phyloP scores from a whole-genome alignment of 257 asterid species.

The Fraxinus cuspidata region DNA sequence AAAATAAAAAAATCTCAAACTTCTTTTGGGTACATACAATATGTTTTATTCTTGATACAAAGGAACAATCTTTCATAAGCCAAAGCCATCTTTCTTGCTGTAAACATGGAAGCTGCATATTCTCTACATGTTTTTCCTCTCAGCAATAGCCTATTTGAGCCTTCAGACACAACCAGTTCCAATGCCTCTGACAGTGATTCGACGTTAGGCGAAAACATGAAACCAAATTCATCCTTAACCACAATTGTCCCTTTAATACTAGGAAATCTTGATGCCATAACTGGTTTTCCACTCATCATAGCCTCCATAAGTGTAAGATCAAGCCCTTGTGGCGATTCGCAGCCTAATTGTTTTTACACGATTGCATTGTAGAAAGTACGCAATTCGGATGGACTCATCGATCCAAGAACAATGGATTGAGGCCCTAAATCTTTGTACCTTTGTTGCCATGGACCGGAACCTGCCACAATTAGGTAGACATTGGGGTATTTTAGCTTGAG shows the following conservation, averaged over 20 bases:
- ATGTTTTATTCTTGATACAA: conserved; percentile 72
- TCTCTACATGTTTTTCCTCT: conserved; percentile 80
- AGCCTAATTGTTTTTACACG: too few relatives aligned
- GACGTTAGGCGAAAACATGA: conserved; percentile 83
- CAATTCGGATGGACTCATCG: conserved; percentile 63
- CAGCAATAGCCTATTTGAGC: conserved; percentile 50
- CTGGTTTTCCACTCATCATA: conserved; percentile 91
- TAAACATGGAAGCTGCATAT: conserved; percentile 77
- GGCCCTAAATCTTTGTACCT: conserved; percentile 73
- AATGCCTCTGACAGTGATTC: conserved; percentile 65
- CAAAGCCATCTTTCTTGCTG: conserved; percentile 85
- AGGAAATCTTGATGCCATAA: conserved; percentile 91
- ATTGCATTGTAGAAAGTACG: conserved; percentile 74
- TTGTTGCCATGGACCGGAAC: conserved; percentile 89
- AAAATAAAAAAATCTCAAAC: too few relatives aligned
- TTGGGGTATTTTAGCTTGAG: conserved; percentile 44
- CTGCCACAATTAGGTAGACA: conserved; percentile 76
- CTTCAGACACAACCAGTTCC: conserved; percentile 66
- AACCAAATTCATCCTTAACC: conserved; percentile 72
- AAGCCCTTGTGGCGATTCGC: conserved; percentile 94
- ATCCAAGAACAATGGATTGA: conserved; percentile 67
- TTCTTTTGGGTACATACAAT: conserved; percentile 56
- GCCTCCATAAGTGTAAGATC: conserved; percentile 93
- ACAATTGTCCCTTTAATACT: conserved; percentile 86
- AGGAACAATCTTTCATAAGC: conserved; percentile 90